Percentiles rank a stretch among this genome's conserved stretches.
Evolutionary conservation across 1,284 basidiomycete species (phyloP).

Genomic region (Prillingera fragicola): DNA sequence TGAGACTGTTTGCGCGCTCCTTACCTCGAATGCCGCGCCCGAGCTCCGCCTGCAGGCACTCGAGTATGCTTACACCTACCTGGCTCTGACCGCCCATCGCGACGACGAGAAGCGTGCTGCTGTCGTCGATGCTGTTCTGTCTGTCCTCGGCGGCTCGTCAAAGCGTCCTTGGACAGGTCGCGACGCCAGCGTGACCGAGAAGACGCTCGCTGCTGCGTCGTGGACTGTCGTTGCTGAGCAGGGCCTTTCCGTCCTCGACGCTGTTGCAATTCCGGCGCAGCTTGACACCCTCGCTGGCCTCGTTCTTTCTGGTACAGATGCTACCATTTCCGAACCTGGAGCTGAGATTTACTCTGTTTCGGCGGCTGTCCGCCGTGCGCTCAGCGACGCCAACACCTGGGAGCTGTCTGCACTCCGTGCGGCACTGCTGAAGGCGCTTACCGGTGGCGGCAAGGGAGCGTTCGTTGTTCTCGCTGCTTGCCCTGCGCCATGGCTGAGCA

Average conservation of each 20-base stretch:
- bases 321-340: too few relatives aligned
- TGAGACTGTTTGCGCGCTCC: too few relatives aligned
- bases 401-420: constrained; percentile 10
- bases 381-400: constrained; percentile 15
- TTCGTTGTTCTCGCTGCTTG: constrained; percentile 14
- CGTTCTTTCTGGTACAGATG: background rate
- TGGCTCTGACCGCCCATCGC: constrained; percentile 6
- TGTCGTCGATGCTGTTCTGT: constrained; percentile 11
- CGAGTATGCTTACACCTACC: constrained; percentile 12
- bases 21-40: too few relatives aligned
- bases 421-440: constrained; percentile 12
- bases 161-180: constrained; percentile 10
- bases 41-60: constrained; percentile 13
- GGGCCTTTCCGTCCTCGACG: constrained; percentile 21
- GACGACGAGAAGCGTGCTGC: background rate
- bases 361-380: constrained; percentile 4
- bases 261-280: constrained; percentile 3
- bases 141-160: background rate
- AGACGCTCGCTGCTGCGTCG: constrained; percentile 14
- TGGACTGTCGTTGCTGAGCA: constrained; percentile 23
- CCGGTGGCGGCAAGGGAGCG: constrained; percentile 1
- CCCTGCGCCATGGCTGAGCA: constrained; percentile 14
- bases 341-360: background rate
- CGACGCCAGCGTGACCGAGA: constrained; percentile 8
- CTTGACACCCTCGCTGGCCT: constrained; percentile 10